Conservation (phyloP, 2,329 filamentous ascomycete species). For the Parastagonospora avenae region DNA sequence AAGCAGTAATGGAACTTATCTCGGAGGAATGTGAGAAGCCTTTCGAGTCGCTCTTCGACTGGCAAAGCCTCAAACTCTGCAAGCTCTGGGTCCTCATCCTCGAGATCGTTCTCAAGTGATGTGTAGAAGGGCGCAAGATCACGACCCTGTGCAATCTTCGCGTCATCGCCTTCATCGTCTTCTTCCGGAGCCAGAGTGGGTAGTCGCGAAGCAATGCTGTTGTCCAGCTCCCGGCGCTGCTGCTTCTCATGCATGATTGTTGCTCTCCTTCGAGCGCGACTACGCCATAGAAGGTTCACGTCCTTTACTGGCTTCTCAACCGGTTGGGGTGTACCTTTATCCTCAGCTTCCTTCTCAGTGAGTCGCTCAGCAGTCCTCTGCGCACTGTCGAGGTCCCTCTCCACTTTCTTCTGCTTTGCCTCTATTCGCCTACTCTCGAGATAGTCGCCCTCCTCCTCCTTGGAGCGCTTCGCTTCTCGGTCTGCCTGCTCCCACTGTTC, state of each 20-base stretch:
- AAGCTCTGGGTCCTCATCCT: conserved; percentile 80
- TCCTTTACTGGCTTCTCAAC: conserved; percentile 63
- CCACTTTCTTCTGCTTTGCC: conserved; percentile 51
- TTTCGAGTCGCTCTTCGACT: conserved; percentile 67
- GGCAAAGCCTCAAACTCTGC: conserved; percentile 77
- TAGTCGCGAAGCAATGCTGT: conserved; percentile 53
- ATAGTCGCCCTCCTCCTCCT: conserved; percentile 52
- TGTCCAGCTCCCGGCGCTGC: conserved; percentile 33
- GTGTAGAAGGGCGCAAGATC: conserved; percentile 54
- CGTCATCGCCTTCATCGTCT: conserved; percentile 75
- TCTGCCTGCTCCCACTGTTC: conserved; percentile 44
- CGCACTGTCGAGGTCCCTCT: conserved; percentile 74
- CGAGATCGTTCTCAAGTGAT: conserved; percentile 69
- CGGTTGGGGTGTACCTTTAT: conserved; percentile 24
- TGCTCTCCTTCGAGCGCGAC: conserved; percentile 71
- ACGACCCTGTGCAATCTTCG: conserved; percentile 70
- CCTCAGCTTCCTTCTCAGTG: conserved; percentile 51
- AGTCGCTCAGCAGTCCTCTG: conserved; percentile 84
- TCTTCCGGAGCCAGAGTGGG: conserved; percentile 62
- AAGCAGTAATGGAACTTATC: conserved; percentile 83
- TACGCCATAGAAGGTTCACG: conserved; percentile 80
- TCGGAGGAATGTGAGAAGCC: conserved; percentile 72
- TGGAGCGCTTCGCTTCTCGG: conserved; percentile 47
- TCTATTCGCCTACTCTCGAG: conserved; percentile 40
- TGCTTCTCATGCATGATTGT: conserved; percentile 68